Base-by-base conservation (phyloP, 2,329 filamentous ascomycete genomes). In the Epichloe coenophiala region DNA sequence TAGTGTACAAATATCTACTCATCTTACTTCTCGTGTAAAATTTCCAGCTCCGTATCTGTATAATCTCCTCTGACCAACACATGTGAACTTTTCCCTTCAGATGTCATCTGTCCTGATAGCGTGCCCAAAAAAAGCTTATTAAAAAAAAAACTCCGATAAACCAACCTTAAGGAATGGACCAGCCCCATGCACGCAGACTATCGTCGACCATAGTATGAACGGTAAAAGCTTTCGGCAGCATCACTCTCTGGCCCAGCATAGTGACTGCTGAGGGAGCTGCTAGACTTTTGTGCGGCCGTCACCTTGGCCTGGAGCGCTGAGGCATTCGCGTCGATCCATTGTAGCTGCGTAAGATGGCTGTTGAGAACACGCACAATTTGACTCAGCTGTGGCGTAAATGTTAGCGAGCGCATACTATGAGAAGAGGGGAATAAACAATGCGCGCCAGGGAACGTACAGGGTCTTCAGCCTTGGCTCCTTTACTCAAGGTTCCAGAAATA, bases 341-440 rank as follows among this genome's bases (percentile, higher is more conserved):
- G 91, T 54, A 98, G 76, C 67, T 96, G 90, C 37, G 83, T 82
- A 38, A 98, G 80, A 66, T 98, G 93, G 23, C 84, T 83, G 66
- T 98, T 98, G 58, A 98, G 83, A 47, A 97, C 89, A 55, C 88
- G 84, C 49, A 97, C 91, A 61, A 98, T 95, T 68, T 96, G 89
- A 58, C 88, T 91, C 63, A 97, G 76, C 84, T 96, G 64, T 44
- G n/a, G 31, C 17, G 21, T 31, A 17, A 51, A 54, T 46, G 48
- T 48, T 42, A 51, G 60, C 63, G 12, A 36, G 31, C 11, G 13
- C 3, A 42, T 27, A 17, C 8, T 8, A 5, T 2, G 13, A 45
- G 11, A 17, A 65, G 58, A 48, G 17, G 9, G 6, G 19, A 7
- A 19, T 21, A 19, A 35, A 11, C 4, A 5, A 33, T 38, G 27